phyloP scores from a whole-genome alignment of 2,329 filamentous ascomycete genomes.

The Aspergillus intermedius region DNA sequence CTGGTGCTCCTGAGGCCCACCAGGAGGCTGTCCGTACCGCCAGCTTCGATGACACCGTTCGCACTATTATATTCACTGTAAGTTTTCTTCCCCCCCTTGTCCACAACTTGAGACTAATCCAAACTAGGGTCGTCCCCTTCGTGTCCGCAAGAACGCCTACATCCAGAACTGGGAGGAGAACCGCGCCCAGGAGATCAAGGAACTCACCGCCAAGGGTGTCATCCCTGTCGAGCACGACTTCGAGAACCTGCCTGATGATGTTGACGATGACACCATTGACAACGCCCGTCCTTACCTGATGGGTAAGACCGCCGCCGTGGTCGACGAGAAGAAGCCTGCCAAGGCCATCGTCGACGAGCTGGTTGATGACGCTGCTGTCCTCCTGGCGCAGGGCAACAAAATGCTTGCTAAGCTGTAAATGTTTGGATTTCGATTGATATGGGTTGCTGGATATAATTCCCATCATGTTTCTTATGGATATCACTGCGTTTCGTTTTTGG shows the following conservation, averaged over 20 bases:
- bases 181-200: constrained; percentile 81
- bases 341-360: constrained; percentile 94
- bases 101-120: constrained; percentile 9
- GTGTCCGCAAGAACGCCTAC: constrained; percentile 88
- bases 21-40: constrained; percentile 92
- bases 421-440: not conserved
- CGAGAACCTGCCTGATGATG: constrained; percentile 67
- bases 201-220: constrained; percentile 78
- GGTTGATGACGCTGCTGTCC: constrained; percentile 69
- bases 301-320: constrained; percentile 92
- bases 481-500: not conserved
- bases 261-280: constrained; percentile 82
- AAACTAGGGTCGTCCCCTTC: constrained; percentile 69
- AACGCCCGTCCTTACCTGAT: constrained; percentile 87
- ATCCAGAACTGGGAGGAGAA: constrained; percentile 96
- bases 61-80: constrained; percentile 93
- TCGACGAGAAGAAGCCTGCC: constrained; percentile 85
- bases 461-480: not conserved
- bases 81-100: constrained; percentile 6
- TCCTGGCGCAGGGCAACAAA: constrained; percentile 62
- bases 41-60: constrained; percentile 89
- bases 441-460: not conserved
- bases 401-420: constrained; percentile 63
- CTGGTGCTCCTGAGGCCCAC: constrained; percentile 85
- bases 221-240: constrained; percentile 94